Conservation (phyloP, 129 eudicot species). For the Solidago caesia region DNA sequence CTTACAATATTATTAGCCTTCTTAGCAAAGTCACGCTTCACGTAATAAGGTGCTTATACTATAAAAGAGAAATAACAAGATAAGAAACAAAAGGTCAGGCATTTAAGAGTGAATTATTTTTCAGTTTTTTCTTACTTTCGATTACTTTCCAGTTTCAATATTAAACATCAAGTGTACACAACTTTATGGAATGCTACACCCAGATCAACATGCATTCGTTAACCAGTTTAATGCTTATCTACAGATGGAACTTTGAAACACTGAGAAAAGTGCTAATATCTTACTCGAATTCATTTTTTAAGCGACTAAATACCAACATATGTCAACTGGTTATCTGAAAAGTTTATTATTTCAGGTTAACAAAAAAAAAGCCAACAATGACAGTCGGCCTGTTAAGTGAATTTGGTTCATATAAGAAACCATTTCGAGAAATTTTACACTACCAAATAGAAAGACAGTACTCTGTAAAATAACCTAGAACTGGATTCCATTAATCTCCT, state of each 20-base stretch:
- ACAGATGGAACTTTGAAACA: not conserved
- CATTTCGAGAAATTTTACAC: not conserved
- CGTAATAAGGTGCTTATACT: not conserved
- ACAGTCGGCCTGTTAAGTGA: not conserved
- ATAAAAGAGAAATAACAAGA: not conserved
- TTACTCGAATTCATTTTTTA: not conserved
- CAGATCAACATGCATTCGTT: not conserved
- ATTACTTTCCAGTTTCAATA: not conserved
- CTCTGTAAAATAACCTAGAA: not conserved
- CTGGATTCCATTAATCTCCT: not conserved
- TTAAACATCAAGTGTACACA: not conserved
- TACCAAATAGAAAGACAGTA: not conserved
- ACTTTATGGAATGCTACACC: not conserved
- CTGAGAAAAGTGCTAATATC: not conserved
- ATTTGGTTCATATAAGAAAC: not conserved
- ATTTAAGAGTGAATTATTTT: slow-evolving; percentile 4
- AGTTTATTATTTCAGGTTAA: not conserved
- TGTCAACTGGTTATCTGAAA: not conserved
- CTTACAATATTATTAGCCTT: not conserved
- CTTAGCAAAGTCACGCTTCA: slow-evolving; percentile 10
- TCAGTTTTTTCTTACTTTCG: not conserved
- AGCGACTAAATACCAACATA: not conserved
- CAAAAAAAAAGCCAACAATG: not conserved
- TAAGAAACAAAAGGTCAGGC: not conserved
- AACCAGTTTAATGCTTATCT: slow-evolving; percentile 2